phyloP scores from a whole-genome alignment of 192 early-diverging fungal genomes.

The Jimgerdemannia lactiflua region DNA sequence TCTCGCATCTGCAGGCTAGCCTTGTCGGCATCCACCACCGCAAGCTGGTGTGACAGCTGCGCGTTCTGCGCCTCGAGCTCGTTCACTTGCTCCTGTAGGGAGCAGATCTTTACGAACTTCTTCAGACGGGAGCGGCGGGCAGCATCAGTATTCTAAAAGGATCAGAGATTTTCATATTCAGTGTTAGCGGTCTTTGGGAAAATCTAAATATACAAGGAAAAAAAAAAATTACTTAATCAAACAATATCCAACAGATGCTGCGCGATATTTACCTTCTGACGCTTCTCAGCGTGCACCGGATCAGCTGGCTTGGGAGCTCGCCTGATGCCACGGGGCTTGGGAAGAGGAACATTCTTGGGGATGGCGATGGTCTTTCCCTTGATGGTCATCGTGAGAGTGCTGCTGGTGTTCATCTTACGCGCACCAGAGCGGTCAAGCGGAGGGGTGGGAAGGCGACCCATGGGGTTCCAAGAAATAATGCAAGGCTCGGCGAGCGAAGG shows the following conservation, averaged over 20 bases:
- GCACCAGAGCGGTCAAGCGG: background rate
- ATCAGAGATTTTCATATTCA: too few relatives aligned
- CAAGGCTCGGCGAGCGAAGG: background rate
- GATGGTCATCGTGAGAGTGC: background rate
- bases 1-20: background rate
- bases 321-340: background rate
- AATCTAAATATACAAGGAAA: background rate
- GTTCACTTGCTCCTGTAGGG: conserved; percentile 48
- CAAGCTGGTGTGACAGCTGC: conserved; percentile 8
- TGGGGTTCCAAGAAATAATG: background rate
- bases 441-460: background rate
- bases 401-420: background rate
- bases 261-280: background rate
- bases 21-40: background rate
- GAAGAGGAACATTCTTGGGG: background rate
- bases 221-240: background rate
- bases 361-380: background rate
- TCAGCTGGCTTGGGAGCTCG: background rate
- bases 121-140: conserved; percentile 58
- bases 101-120: conserved; percentile 45
- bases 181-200: too few relatives aligned
- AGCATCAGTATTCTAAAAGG: conserved; percentile 55
- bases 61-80: conserved; percentile 52
- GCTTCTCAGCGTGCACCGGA: background rate
- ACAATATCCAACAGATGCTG: background rate